Percentiles rank a stretch among this genome's conserved stretches.
Evolutionary conservation across 306 rosid genomes (phyloP).

Genomic region (Neltuma alba): DNA sequence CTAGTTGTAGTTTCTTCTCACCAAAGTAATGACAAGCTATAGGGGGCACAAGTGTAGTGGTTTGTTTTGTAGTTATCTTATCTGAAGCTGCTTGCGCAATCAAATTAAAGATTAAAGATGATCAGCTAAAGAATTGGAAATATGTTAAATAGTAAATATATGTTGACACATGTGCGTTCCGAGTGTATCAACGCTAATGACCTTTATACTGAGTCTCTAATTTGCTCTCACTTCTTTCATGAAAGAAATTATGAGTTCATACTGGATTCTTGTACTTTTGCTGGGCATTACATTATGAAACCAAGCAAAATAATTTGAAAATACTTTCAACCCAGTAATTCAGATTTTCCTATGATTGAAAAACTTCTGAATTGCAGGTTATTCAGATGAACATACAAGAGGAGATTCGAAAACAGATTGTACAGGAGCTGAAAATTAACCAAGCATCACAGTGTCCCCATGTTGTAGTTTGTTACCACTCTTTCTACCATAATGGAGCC

Average conservation of each 20-base stretch:
- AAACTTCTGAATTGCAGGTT: slow-evolving; percentile 55
- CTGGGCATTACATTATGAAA: slow-evolving; percentile 15
- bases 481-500: slow-evolving; percentile 92
- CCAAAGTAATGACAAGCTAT: background rate
- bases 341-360: slow-evolving; percentile 5
- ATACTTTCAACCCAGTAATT: slow-evolving; percentile 11
- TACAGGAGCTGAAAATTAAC: slow-evolving; percentile 96
- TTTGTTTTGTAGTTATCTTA: background rate
- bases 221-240: slow-evolving; percentile 17
- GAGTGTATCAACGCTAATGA: background rate
- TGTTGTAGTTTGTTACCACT: slow-evolving; percentile 92
- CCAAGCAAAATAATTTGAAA: slow-evolving; percentile 10
- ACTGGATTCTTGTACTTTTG: slow-evolving; percentile 8
- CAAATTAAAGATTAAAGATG: background rate
- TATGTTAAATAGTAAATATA: background rate
- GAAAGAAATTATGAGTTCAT: background rate
- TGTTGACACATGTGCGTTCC: background rate
- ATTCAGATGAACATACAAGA: slow-evolving; percentile 98
- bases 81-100: background rate
- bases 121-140: background rate
- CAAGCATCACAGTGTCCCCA: slow-evolving; percentile 96
- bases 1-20: background rate
- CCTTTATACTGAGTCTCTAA: background rate
- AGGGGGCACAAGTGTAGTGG: background rate
- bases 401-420: slow-evolving; percentile 96